Conservation (phyloP, 179 eudicot genomes). For the Sideroxylon spinosum region DNA sequence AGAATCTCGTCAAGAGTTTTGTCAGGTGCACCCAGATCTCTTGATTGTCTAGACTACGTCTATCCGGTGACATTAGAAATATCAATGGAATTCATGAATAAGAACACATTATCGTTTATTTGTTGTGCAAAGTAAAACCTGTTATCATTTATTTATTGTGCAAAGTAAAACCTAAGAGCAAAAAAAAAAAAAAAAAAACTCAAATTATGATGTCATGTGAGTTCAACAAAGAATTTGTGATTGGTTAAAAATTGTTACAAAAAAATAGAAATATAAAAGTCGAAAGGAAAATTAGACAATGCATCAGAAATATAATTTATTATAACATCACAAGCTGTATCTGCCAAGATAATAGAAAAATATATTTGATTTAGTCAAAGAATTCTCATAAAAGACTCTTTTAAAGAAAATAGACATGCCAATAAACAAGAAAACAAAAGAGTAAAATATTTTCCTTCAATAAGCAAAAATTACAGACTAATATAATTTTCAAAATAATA, state of each 20-base stretch:
- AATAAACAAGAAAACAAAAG: background rate
- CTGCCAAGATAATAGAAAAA: background rate
- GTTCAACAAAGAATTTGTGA: background rate
- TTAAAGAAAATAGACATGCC: background rate
- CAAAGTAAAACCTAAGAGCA: background rate
- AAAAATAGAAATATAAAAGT: background rate
- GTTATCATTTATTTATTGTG: background rate
- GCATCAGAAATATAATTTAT: background rate
- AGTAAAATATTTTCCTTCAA: no score
- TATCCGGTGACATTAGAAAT: slow-evolving; percentile 5
- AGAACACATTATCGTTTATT: background rate
- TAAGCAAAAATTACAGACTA: background rate
- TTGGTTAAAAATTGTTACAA: background rate
- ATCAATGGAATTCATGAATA: background rate
- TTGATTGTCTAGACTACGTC: no score
- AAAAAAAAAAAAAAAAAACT: background rate
- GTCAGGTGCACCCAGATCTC: no score
- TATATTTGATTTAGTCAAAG: background rate
- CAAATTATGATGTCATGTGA: background rate
- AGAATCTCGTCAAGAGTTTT: no score
- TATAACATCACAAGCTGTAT: background rate
- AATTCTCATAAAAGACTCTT: background rate
- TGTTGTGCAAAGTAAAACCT: background rate
- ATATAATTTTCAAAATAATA: no score
- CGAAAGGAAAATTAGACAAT: background rate